Conservation (phyloP, 495 filamentous ascomycete species). For the Trichoderma erinaceum region DNA sequence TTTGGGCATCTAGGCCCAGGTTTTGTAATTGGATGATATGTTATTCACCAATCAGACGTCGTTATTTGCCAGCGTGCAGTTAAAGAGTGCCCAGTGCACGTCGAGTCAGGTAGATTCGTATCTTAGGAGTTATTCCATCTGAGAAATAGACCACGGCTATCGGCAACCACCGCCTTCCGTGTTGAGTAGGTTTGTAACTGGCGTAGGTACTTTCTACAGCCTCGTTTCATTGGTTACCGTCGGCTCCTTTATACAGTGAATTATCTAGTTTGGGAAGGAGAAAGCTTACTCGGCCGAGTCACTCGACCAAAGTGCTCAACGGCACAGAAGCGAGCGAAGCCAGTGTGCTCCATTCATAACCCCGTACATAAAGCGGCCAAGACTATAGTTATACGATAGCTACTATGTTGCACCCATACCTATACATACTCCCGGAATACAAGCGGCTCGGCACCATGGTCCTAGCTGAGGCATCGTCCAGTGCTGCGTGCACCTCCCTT, state of each 20-base stretch:
- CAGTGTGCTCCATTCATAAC: too few relatives aligned
- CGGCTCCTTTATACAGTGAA: neutral
- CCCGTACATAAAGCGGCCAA: too few relatives aligned
- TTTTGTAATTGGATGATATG: neutral
- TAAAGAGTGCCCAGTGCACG: neutral
- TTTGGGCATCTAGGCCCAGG: neutral
- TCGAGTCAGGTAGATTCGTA: neutral
- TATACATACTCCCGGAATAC: too few relatives aligned
- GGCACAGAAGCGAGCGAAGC: too few relatives aligned
- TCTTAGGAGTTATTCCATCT: too few relatives aligned
- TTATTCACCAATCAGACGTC: neutral
- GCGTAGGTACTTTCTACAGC: neutral
- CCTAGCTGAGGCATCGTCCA: too few relatives aligned
- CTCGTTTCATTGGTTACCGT: neutral
- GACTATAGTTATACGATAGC: too few relatives aligned
- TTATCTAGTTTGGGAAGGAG: too few relatives aligned
- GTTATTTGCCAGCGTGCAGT: neutral
- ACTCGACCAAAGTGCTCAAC: too few relatives aligned
- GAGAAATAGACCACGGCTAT: neutral
- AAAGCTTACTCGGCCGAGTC: too few relatives aligned
- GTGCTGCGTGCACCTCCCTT: neutral
- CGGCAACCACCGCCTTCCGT: neutral
- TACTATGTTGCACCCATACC: too few relatives aligned
- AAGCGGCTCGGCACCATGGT: too few relatives aligned
- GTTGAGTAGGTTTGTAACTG: neutral